phyloP scores from a whole-genome alignment of 1,284 basidiomycete species.

The Puccinia horiana region DNA sequence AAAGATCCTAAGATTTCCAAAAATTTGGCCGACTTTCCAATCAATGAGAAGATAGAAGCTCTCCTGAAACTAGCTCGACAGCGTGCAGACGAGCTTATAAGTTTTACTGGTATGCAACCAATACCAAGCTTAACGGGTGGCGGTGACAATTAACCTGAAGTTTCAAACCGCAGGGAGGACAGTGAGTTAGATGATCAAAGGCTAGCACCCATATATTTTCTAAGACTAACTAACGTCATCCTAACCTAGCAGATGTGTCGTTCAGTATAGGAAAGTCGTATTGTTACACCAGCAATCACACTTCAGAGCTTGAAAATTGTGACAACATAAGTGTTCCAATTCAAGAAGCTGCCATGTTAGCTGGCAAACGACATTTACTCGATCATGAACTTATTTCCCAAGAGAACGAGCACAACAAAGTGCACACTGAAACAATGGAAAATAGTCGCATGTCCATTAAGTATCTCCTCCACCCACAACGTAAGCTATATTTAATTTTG shows the following conservation, averaged over 20 bases:
- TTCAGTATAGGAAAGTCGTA: background rate
- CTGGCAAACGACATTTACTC: background rate
- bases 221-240: too few relatives aligned
- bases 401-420: background rate
- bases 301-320: too few relatives aligned
- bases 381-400: background rate
- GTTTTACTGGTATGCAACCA: constrained; percentile 15
- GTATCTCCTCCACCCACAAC: background rate
- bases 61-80: background rate
- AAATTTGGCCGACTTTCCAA: background rate
- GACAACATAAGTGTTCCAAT: background rate
- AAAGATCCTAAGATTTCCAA: background rate
- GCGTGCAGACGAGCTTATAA: background rate
- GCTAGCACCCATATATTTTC: too few relatives aligned
- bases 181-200: too few relatives aligned
- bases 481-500: background rate
- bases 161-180: too few relatives aligned
- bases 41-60: background rate
- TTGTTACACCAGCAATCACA: background rate
- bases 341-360: background rate
- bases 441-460: background rate
- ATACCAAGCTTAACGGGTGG: background rate
- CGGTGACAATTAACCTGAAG: too few relatives aligned
- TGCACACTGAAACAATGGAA: background rate
- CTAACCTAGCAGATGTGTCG: background rate